Conservation (phyloP, 1,139 yeast species). For the Meyerozyma smithsonii region DNA sequence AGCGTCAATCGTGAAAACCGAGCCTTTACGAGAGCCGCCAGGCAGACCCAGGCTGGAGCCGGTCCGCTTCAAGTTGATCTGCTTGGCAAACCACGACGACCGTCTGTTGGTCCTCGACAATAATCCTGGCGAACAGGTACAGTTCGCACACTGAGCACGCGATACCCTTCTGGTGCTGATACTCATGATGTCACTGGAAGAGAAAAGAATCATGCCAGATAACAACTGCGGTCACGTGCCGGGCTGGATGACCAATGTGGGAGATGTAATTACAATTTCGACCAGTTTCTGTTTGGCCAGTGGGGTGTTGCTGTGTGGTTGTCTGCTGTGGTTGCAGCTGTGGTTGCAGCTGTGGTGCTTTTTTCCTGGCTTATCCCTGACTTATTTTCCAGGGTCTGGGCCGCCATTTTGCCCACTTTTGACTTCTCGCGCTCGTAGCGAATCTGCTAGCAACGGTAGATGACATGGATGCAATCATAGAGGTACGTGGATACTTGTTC, state of each 20-base stretch:
- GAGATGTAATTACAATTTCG: neutral
- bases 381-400: too few relatives aligned
- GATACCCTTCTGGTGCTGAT: constrained; percentile 21
- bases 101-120: constrained; percentile 60
- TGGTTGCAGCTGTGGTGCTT: too few relatives aligned
- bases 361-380: too few relatives aligned
- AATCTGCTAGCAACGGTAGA: neutral
- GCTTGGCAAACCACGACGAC: constrained; percentile 46
- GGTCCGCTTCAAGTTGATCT: constrained; percentile 37
- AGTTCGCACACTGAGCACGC: constrained; percentile 58
- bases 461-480: neutral
- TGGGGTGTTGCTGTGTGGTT: too few relatives aligned
- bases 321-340: too few relatives aligned
- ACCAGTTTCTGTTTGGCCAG: too few relatives aligned
- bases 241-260: neutral
- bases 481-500: neutral
- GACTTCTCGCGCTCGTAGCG: neutral
- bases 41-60: constrained; percentile 14
- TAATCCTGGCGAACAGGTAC: constrained; percentile 81
- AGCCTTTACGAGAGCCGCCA: constrained; percentile 37
- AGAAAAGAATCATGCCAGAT: neutral
- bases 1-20: constrained; percentile 46
- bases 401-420: neutral
- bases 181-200: constrained; percentile 1
- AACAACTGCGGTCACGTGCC: neutral